Evolutionary conservation across 78 protist genomes (phyloP).

Genomic region (Monocercomonoides exilis): DNA sequence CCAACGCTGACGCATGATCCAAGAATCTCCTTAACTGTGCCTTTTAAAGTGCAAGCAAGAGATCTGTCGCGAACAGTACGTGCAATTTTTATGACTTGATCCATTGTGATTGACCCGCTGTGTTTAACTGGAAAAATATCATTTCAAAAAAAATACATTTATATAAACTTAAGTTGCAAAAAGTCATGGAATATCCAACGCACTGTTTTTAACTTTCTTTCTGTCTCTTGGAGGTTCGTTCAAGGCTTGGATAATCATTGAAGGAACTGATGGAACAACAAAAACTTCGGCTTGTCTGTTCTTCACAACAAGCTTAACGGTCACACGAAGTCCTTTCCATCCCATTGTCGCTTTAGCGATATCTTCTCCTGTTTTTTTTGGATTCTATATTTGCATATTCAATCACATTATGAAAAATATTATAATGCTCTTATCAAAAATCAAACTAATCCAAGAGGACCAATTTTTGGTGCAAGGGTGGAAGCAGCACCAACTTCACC

Average conservation of each 20-base stretch:
- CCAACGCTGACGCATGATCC: constrained; percentile 92
- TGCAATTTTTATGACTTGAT: constrained; percentile 79
- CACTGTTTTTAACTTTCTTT: constrained; percentile 86
- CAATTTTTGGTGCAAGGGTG: too few species aligned
- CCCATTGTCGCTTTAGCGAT: constrained; percentile 87
- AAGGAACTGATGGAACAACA: constrained; percentile 92
- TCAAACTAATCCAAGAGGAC: too few species aligned
- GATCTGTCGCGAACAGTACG: constrained; percentile 67
- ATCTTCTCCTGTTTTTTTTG: constrained; percentile 97
- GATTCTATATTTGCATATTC: constrained; percentile 64
- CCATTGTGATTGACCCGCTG: constrained; percentile 82
- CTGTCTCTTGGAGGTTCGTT: constrained; percentile 99
- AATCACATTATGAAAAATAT: constrained; percentile 96
- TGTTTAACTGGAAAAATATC: constrained; percentile 61
- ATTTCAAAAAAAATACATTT: too few species aligned
- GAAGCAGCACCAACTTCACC: too few species aligned
- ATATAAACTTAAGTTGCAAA: constrained; percentile 21
- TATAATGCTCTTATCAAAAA: constrained; percentile 90
- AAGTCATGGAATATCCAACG: not conserved
- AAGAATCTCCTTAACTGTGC: constrained; percentile 89
- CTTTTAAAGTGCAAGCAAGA: constrained; percentile 68
- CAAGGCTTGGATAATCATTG: constrained; percentile 87
- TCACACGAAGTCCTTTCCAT: constrained; percentile 92
- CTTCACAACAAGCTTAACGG: constrained; percentile 78
- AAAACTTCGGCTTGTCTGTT: constrained; percentile 87